Evolutionary conservation across 768 basidiomycete genomes (phyloP).

Genomic region (Panaeolus cyanescens): DNA sequence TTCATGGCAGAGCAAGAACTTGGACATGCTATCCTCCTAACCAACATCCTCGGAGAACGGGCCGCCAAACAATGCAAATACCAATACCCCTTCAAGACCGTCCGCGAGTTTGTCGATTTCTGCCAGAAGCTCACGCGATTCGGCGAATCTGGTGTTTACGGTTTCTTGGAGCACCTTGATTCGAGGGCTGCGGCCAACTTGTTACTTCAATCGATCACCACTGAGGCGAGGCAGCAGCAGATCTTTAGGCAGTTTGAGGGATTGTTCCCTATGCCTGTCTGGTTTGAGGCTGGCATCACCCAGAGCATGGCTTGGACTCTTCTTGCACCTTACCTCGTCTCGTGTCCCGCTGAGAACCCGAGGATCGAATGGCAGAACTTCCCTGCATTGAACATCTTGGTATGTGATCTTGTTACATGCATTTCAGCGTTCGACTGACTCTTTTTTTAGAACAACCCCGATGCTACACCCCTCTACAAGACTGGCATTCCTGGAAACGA

Average conservation of each 20-base stretch:
- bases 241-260: slow-evolving; percentile 65
- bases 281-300: slow-evolving; percentile 58
- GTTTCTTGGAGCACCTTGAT: slow-evolving; percentile 67
- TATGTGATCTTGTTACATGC: slow-evolving; percentile 20
- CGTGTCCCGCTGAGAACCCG: slow-evolving; percentile 55
- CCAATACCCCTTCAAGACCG: slow-evolving; percentile 53
- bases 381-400: slow-evolving; percentile 51
- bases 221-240: slow-evolving; percentile 68
- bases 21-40: slow-evolving; percentile 57
- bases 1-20: slow-evolving; percentile 68
- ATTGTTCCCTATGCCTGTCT: slow-evolving; percentile 60
- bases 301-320: slow-evolving; percentile 68
- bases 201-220: slow-evolving; percentile 57
- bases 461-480: slow-evolving; percentile 24
- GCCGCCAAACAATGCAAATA: slow-evolving; percentile 60
- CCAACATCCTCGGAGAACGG: slow-evolving; percentile 51
- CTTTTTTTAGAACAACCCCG: slow-evolving; percentile 20
- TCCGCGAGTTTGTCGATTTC: slow-evolving; percentile 62
- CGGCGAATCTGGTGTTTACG: slow-evolving; percentile 62
- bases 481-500: slow-evolving; percentile 28
- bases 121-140: slow-evolving; percentile 55
- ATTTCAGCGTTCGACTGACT: background rate
- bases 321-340: slow-evolving; percentile 51
- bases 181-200: slow-evolving; percentile 53
- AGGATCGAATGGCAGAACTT: slow-evolving; percentile 55